Percentiles rank a stretch among this genome's conserved stretches.
Conservation (phyloP, 257 asterid species). For the Plantago ovata region DNA sequence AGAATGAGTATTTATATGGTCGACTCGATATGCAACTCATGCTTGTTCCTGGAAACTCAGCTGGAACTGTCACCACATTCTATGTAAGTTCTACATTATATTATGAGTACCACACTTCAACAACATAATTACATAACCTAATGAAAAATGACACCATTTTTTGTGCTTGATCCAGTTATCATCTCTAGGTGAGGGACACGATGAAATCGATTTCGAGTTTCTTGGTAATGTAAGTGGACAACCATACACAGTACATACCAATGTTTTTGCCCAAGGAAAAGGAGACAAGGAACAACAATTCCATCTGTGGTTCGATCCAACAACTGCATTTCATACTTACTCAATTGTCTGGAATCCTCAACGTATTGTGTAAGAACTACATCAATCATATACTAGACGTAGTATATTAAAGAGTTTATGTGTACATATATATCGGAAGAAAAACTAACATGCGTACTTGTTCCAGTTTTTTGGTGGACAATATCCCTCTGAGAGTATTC, state of each 20-base stretch:
- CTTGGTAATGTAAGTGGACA: conserved; percentile 33
- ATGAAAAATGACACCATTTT: neutral
- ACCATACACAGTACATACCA: conserved; percentile 41
- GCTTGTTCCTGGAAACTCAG: conserved; percentile 41
- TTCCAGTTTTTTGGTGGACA: conserved; percentile 50
- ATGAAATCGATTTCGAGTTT: conserved; percentile 43
- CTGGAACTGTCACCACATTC: conserved; percentile 59
- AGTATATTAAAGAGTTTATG: neutral
- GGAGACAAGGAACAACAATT: conserved; percentile 44
- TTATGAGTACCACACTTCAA: too few species aligned
- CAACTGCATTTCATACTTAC: conserved; percentile 38
- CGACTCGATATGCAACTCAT: conserved; percentile 47
- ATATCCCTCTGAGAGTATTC: conserved; percentile 45
- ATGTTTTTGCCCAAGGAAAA: conserved; percentile 36
- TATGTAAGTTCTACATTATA: conserved; percentile 26
- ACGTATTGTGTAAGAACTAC: conserved; percentile 33
- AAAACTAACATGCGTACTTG: neutral
- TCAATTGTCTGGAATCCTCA: conserved; percentile 36
- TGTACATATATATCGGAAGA: neutral
- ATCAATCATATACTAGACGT: neutral
- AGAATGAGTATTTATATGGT: conserved; percentile 36
- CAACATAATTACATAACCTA: neutral
- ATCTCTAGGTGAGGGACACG: conserved; percentile 32
- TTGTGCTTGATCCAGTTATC: conserved; percentile 23
- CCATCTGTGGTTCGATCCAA: conserved; percentile 42